A percentile compares a stretch with the other conserved stretches of the same genome.
Evolutionary conservation across 331 rosid genomes (phyloP).

Genomic region (Malus hybrid): DNA sequence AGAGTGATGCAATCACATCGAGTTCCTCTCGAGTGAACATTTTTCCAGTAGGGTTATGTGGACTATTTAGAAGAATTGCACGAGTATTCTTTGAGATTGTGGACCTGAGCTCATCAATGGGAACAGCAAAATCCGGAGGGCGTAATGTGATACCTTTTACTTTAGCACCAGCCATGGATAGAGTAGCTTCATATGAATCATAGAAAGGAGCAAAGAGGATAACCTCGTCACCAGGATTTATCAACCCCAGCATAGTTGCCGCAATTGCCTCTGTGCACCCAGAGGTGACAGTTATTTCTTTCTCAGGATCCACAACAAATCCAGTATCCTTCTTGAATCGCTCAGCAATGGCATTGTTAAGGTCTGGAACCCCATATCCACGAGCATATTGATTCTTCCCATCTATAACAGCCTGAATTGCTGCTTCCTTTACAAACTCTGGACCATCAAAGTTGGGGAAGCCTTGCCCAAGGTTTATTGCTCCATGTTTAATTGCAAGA

Average conservation of each 20-base stretch:
- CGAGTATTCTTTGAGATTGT: conserved; percentile 66
- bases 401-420: conserved; percentile 72
- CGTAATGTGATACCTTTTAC: conserved; percentile 56
- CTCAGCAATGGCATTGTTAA: conserved; percentile 73
- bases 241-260: conserved; percentile 73
- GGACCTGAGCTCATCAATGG: conserved; percentile 63
- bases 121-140: conserved; percentile 76
- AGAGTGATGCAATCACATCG: conserved; percentile 62
- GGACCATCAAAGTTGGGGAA: conserved; percentile 98
- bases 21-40: conserved; percentile 79
- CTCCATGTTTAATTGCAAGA: conserved; percentile 74
- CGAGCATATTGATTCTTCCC: conserved; percentile 94
- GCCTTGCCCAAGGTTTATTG: conserved; percentile 95
- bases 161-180: conserved; percentile 95
- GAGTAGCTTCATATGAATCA: conserved; percentile 88
- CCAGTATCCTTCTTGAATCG: conserved; percentile 79
- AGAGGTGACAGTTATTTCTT: conserved; percentile 74
- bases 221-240: conserved; percentile 97
- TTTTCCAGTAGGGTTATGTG: conserved; percentile 94
- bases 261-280: conserved; percentile 99
- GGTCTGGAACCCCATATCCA: conserved; percentile 73
- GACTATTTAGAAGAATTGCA: conserved; percentile 68
- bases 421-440: conserved; percentile 93
- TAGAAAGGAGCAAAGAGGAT: conserved; percentile 86
- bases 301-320: conserved; percentile 71